Percentiles rank a stretch among this genome's conserved stretches.
phyloP scores from a whole-genome alignment of 495 filamentous ascomycete genomes.

The Penicillium diatomitis region DNA sequence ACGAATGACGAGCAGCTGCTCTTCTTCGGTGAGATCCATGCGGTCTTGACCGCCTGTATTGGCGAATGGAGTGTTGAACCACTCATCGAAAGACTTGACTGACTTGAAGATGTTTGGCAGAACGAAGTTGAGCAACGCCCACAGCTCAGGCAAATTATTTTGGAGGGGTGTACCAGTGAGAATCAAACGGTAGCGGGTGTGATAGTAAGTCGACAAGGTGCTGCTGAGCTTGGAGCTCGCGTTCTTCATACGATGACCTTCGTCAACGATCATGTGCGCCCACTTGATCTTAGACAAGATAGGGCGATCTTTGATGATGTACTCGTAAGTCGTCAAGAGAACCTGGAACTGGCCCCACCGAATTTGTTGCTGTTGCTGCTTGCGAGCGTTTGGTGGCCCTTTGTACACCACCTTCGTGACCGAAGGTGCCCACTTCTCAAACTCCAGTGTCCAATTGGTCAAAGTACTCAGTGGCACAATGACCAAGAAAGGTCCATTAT shows the following conservation, averaged over 20 bases:
- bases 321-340: conserved; percentile 93
- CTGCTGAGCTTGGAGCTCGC: conserved; percentile 91
- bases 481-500: conserved; percentile 88
- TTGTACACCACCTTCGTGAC: conserved; percentile 90
- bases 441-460: conserved; percentile 97
- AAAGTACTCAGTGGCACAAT: conserved; percentile 94
- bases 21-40: conserved; percentile 99
- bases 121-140: conserved; percentile 97
- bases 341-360: conserved; percentile 95
- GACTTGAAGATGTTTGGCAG: conserved; percentile 99
- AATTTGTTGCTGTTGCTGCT: conserved; percentile 86
- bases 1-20: conserved; percentile 94
- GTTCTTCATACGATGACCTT: conserved; percentile 99
- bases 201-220: conserved; percentile 91
- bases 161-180: conserved; percentile 94
- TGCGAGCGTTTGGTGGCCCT: conserved; percentile 80
- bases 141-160: conserved; percentile 93
- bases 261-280: conserved; percentile 99
- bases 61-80: conserved; percentile 99
- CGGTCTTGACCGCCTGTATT: conserved; percentile 97
- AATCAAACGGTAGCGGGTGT: conserved; percentile 88
- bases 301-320: conserved; percentile 97
- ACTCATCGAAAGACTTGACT: conserved; percentile 97
- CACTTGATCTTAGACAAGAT: conserved; percentile 95
- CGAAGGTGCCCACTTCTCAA: conserved; percentile 95